Percentiles rank a stretch among this genome's conserved stretches.
phyloP scores from a whole-genome alignment of 768 basidiomycete species.

The Tremella fuciformis region DNA sequence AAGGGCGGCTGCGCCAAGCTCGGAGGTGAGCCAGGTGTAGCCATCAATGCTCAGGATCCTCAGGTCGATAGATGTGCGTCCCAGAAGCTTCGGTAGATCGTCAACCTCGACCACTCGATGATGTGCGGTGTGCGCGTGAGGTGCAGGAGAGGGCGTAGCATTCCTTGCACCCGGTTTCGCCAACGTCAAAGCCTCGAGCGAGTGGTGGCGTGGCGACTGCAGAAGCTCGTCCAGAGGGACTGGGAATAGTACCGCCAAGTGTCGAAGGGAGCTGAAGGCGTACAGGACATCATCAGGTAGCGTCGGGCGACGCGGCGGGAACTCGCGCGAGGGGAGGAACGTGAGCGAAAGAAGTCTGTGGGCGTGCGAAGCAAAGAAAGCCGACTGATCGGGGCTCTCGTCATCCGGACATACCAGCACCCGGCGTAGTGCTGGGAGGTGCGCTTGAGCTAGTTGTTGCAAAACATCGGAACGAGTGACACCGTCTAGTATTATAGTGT shows the following conservation, averaged over 20 bases:
- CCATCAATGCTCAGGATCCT: slow-evolving; percentile 33
- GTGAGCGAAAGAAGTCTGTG: slow-evolving; percentile 37
- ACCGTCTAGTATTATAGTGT: slow-evolving; percentile 36
- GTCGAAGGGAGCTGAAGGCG: slow-evolving; percentile 32
- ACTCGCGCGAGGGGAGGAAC: slow-evolving; percentile 36
- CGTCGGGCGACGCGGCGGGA: slow-evolving; percentile 26
- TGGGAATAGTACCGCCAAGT: slow-evolving; percentile 6
- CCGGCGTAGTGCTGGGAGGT: slow-evolving; percentile 33
- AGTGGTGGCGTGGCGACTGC: slow-evolving; percentile 16
- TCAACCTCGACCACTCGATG: too few species aligned
- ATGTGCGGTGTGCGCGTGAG: not conserved
- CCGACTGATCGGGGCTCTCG: slow-evolving; percentile 21
- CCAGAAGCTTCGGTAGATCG: not conserved
- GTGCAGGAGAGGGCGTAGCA: slow-evolving; percentile 9
- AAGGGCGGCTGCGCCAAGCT: slow-evolving; percentile 38
- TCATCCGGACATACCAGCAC: slow-evolving; percentile 37
- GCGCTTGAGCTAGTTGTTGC: slow-evolving; percentile 22
- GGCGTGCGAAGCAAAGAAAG: slow-evolving; percentile 37
- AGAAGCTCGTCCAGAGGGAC: not conserved
- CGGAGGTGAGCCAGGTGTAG: slow-evolving; percentile 37
- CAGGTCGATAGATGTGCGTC: slow-evolving; percentile 17
- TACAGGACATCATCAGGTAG: slow-evolving; percentile 33
- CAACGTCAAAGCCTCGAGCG: slow-evolving; percentile 33
- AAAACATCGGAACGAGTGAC: slow-evolving; percentile 33
- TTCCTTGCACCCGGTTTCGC: slow-evolving; percentile 30